Conservation (phyloP, 192 early-diverging fungal species). For the Entomortierella lignicola region DNA sequence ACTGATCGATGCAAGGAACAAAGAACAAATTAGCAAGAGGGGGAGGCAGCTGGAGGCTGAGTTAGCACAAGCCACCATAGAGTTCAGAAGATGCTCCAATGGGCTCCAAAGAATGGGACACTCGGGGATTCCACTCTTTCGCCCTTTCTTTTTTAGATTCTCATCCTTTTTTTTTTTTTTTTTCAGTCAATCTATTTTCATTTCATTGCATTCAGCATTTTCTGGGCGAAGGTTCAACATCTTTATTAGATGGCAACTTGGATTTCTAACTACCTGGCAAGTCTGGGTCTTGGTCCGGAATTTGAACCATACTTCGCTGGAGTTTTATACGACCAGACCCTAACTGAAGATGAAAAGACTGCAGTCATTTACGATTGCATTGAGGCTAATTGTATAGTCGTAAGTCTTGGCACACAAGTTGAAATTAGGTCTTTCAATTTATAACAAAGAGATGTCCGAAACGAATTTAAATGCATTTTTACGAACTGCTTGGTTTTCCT, state of each 20-base stretch:
- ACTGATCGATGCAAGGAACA: neutral
- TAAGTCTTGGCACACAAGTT: slow-evolving; percentile 6
- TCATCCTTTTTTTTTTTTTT: neutral
- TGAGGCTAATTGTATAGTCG: slow-evolving; percentile 28
- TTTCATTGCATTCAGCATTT: slow-evolving; percentile 2
- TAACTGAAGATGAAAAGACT: slow-evolving; percentile 45
- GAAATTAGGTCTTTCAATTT: neutral
- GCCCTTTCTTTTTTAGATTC: neutral
- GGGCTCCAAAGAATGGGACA: too few species aligned
- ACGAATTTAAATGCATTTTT: neutral
- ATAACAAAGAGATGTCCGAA: too few species aligned
- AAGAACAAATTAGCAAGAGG: neutral
- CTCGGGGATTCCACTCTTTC: too few species aligned
- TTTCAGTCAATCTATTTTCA: neutral
- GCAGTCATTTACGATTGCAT: slow-evolving; percentile 39
- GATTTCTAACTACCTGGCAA: slow-evolving; percentile 44
- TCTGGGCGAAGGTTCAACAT: neutral
- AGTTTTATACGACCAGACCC: slow-evolving; percentile 35
- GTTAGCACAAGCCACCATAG: neutral
- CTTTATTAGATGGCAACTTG: slow-evolving; percentile 10
- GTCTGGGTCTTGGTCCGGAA: slow-evolving; percentile 33
- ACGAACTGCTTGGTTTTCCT: neutral
- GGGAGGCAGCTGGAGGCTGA: too few species aligned
- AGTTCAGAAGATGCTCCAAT: neutral
- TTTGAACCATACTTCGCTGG: slow-evolving; percentile 41